Evolutionary conservation across 78 protist genomes (phyloP), one percentile per base, ranked within the genome.

Genomic region (Isochrysis galbana): DNA sequence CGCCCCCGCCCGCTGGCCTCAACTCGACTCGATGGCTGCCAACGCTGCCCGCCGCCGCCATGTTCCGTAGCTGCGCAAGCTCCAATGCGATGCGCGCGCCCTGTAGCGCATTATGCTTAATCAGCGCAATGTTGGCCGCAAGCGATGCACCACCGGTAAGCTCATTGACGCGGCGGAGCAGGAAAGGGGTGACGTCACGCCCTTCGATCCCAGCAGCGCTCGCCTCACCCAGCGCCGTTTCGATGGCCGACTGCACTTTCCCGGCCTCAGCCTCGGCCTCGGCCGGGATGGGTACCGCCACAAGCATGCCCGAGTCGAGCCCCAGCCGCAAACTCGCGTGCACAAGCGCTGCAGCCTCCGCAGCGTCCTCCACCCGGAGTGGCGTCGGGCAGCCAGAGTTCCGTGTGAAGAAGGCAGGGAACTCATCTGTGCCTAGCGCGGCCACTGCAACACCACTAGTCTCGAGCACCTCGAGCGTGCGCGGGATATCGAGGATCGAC

Each of bases 401-500:
- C 26, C 89, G 48, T 10, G 95, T 92, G 89, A 95, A 98, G 51
- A 98, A 98, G 32, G 98, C 97, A 41, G 99, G 99, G 92, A 98
- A 97, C 38, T 95, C 94, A 54, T 5, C 17, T 25, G 38, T 38
- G 47, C 32, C 61, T 42, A 90, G 94, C 34, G 95, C 61, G 4
- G 90, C 46, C 19, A 97, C 98, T 47, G 98, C 91, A 2, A 98
- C 98, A 45, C 99, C 97, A n/a, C 48, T 80, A 2, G 95, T 91
- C 77, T 90, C 96, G 80, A 61, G 72, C 29, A 74, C 32, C 55
- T 39, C 80, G 67, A 45, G 54, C 46, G 74, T 92, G 47, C 87
- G 82, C 5, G 96, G 96, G n/a, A 99, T 97, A 90, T 98, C 99
- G 21, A 99, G 95, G n/a, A 99, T 98, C 51, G 96, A 74, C 95